Conservation (phyloP, 106 monocot species). For the Dioscorea dumetorum region DNA sequence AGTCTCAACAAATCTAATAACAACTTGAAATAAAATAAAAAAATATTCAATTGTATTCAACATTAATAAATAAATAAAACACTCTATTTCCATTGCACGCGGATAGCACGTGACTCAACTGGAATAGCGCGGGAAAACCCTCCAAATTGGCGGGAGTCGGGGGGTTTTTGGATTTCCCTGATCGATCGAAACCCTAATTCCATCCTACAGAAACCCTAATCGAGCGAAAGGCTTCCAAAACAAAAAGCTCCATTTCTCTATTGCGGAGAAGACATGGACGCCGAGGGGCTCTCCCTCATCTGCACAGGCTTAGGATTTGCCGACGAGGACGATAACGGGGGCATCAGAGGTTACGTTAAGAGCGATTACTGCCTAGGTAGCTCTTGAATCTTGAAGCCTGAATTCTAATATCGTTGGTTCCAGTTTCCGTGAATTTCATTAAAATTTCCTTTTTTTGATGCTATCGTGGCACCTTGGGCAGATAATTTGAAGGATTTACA, state of each 20-base stretch:
- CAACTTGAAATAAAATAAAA: no score
- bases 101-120: no score
- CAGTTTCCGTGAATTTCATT: not conserved
- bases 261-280: constrained; percentile 16
- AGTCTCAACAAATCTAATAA: no score
- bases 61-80: no score
- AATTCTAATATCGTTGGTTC: no score
- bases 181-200: not conserved
- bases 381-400: not conserved
- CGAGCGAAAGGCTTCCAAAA: no score
- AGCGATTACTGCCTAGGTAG: constrained; percentile 39
- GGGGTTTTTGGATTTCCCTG: no score
- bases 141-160: no score
- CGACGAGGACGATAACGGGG: constrained; percentile 25
- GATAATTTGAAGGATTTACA: constrained; percentile 94
- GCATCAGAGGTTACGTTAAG: constrained; percentile 28
- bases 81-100: no score
- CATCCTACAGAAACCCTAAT: not conserved
- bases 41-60: no score
- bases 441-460: not conserved
- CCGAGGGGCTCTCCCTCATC: constrained; percentile 27
- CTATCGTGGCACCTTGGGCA: constrained; percentile 8
- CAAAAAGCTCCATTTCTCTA: not conserved
- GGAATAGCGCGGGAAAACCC: not conserved
- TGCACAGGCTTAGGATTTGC: constrained; percentile 34